Base-by-base conservation (phyloP, 768 basidiomycete genomes). In the Boletus barrowsii region DNA sequence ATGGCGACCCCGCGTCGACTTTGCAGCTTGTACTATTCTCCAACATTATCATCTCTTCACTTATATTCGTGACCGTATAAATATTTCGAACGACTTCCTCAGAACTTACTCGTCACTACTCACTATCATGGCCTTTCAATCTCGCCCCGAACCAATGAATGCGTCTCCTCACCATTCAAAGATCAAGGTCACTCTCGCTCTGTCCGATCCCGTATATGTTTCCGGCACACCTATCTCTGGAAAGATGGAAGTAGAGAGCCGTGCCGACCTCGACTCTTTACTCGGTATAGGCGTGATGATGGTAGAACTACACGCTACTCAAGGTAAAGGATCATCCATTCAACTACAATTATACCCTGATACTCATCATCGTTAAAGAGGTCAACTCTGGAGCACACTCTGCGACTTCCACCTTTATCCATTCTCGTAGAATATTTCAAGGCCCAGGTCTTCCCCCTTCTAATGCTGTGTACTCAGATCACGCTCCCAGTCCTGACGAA, bases 381-480 rank as follows among this genome's bases (percentile, higher is more conserved):
- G 70, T 93, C 11, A 82, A 81, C 7, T 89, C 88, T 30, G 75
- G 87, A 59, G 87, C 90, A 67, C 87, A 90, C 68, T 85, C 89
- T 22, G 91, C 90, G 3, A 88, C 85, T 0, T 87, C 85, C 26
- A 86, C 83, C 0, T 93, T 92, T 62, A 68, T 91, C 30, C 86
- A 88, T 58, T 80, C 76, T 52, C 78, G 82, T 29, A 79, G 87
- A 32, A 66, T 89, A 7, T 93, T 91, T 64, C 90, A 93, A 70
- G 90, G 90, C 3, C 87, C 87, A 3, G 84, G 83, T 17, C 74
- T 92, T 8, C 91, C 90, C 0, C 88, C 89, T 9, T 92, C 90
- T 11, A 93, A 93, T 65, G 87, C 91, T 2, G 89, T 93, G 0
- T 77, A 86, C 51, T 76, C 82, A 1, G 78, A 86, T 65, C 40